Evolutionary conservation across 2,329 filamentous ascomycete genomes (phyloP).

Genomic region (Claviceps maximensis): DNA sequence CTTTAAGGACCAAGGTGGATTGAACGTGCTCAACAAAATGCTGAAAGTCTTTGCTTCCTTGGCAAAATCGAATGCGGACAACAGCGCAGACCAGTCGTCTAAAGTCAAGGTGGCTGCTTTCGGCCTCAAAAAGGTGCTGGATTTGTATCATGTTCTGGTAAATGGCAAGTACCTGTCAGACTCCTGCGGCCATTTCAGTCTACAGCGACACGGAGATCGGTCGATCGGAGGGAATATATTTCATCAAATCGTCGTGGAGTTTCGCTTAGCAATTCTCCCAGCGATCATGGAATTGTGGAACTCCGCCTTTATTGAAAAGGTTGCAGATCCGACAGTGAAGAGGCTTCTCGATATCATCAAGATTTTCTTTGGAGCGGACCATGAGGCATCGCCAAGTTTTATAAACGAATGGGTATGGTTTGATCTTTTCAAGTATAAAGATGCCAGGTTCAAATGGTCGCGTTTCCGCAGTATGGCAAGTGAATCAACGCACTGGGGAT

Average conservation of each 20-base stretch:
- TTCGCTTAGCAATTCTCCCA: slow-evolving; percentile 68
- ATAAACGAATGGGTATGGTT: slow-evolving; percentile 39
- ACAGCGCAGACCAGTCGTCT: slow-evolving; percentile 32
- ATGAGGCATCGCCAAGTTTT: slow-evolving; percentile 50
- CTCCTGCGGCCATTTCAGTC: slow-evolving; percentile 43
- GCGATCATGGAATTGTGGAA: slow-evolving; percentile 72
- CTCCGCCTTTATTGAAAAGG: slow-evolving; percentile 69
- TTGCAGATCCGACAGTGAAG: slow-evolving; percentile 62
- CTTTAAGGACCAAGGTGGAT: slow-evolving; percentile 70
- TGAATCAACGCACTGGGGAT: slow-evolving; percentile 20
- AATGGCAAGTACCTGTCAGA: slow-evolving; percentile 73
- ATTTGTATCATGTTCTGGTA: slow-evolving; percentile 64
- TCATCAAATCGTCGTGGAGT: slow-evolving; percentile 71
- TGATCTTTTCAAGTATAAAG: slow-evolving; percentile 30
- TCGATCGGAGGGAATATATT: slow-evolving; percentile 31
- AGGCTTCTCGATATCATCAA: slow-evolving; percentile 75
- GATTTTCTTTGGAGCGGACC: slow-evolving; percentile 62
- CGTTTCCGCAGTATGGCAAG: slow-evolving; percentile 16
- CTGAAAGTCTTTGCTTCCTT: slow-evolving; percentile 47
- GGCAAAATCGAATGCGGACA: slow-evolving; percentile 19
- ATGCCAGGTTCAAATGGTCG: slow-evolving; percentile 34
- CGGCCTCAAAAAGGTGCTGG: slow-evolving; percentile 69
- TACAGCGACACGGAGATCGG: slow-evolving; percentile 30
- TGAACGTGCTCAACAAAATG: slow-evolving; percentile 60
- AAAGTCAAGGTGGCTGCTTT: slow-evolving; percentile 37